phyloP scores from a whole-genome alignment of 768 basidiomycete species.

The Lentinula sp. region DNA sequence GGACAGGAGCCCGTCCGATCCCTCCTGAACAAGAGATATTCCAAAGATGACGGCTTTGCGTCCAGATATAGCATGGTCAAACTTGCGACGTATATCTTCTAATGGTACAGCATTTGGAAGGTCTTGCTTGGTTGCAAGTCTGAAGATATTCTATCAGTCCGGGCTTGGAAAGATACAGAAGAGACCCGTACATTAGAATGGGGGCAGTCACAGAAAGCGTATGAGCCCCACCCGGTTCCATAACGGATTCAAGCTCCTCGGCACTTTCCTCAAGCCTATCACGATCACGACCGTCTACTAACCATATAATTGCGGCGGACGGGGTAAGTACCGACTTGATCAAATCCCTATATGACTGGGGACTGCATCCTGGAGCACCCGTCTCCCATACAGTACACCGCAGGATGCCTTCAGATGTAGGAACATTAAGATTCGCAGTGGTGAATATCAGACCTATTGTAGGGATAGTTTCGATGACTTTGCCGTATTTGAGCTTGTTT shows the following conservation, averaged over 20 bases:
- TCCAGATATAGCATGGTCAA: slow-evolving; percentile 23
- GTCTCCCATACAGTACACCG: slow-evolving; percentile 29
- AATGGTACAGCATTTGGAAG: slow-evolving; percentile 42
- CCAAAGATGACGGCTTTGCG: slow-evolving; percentile 9
- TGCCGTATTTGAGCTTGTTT: slow-evolving; percentile 33
- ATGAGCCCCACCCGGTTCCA: background rate
- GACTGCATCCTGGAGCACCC: slow-evolving; percentile 63
- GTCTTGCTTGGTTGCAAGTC: slow-evolving; percentile 62
- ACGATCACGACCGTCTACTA: slow-evolving; percentile 53
- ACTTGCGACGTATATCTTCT: slow-evolving; percentile 35
- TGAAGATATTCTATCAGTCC: slow-evolving; percentile 12
- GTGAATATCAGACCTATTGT: slow-evolving; percentile 40
- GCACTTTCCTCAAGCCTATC: slow-evolving; percentile 46
- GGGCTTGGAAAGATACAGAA: background rate
- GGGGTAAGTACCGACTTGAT: slow-evolving; percentile 28
- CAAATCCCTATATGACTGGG: slow-evolving; percentile 40
- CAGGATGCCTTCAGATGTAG: slow-evolving; percentile 20
- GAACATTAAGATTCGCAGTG: slow-evolving; percentile 45
- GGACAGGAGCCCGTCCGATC: background rate
- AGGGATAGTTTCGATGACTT: slow-evolving; percentile 32
- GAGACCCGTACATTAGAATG: background rate
- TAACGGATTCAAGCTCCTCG: slow-evolving; percentile 30
- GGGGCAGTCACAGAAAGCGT: background rate
- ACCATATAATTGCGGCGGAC: slow-evolving; percentile 53
- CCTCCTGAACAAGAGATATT: background rate